Percentiles rank a stretch among this genome's conserved stretches.
Conservation (phyloP, 106 monocot genomes). For the Acanthochlamys bracteata region DNA sequence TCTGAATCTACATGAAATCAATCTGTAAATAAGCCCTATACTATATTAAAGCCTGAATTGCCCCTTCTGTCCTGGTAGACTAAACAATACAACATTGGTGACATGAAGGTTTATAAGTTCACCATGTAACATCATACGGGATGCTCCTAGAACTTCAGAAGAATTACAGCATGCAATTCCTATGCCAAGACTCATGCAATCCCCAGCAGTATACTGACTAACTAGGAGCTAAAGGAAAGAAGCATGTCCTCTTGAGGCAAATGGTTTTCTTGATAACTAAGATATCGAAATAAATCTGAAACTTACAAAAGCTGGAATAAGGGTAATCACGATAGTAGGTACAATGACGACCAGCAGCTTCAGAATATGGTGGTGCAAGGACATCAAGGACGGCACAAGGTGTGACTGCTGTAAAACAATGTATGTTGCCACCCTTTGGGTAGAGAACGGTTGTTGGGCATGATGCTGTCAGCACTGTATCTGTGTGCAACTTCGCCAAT, state of each 20-base stretch:
- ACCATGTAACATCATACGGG: background rate
- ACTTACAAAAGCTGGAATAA: slow-evolving; percentile 75
- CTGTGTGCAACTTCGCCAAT: slow-evolving; percentile 61
- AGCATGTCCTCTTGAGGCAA: background rate
- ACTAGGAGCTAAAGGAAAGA: too few relatives aligned
- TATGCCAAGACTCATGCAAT: too few relatives aligned
- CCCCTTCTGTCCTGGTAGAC: too few relatives aligned
- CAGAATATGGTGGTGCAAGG: slow-evolving; percentile 86
- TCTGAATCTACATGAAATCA: too few relatives aligned
- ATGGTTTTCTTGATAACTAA: background rate
- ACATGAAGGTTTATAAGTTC: too few relatives aligned
- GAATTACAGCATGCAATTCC: background rate
- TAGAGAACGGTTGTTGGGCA: slow-evolving; percentile 73
- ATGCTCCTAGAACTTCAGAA: background rate
- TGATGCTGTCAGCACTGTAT: slow-evolving; percentile 63
- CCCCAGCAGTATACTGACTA: too few relatives aligned
- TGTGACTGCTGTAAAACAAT: slow-evolving; percentile 88
- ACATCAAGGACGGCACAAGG: slow-evolving; percentile 92
- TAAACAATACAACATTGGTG: too few relatives aligned
- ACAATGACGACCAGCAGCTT: slow-evolving; percentile 55
- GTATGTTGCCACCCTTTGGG: slow-evolving; percentile 89
- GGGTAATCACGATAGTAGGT: slow-evolving; percentile 93
- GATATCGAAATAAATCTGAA: background rate
- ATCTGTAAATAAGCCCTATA: too few relatives aligned
- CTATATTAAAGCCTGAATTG: too few relatives aligned